phyloP scores from a whole-genome alignment of 305 asterid genomes.

The Solanum hybrid region DNA sequence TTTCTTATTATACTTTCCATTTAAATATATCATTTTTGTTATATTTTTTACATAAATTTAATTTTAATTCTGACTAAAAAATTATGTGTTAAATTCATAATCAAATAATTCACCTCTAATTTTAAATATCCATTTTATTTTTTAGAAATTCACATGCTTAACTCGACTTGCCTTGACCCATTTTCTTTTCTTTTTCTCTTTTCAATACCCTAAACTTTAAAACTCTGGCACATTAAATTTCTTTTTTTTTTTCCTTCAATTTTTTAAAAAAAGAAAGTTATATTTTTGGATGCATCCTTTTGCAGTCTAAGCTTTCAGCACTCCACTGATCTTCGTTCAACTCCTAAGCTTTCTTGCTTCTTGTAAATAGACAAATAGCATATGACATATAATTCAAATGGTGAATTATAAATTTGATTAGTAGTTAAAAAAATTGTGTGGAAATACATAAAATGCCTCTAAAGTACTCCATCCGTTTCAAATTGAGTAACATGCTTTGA shows the following conservation, averaged over 20 bases:
- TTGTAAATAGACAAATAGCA: not conserved
- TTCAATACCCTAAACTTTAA: not conserved
- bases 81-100: not conserved
- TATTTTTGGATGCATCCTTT: not conserved
- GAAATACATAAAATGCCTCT: not conserved
- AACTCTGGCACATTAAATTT: not conserved
- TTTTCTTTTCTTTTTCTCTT: not conserved
- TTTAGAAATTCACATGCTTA: not conserved
- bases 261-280: not conserved
- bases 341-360: not conserved
- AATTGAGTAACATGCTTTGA: not conserved
- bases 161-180: not conserved
- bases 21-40: too few species aligned
- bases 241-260: too few species aligned
- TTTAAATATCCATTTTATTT: not conserved
- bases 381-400: not conserved
- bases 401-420: not conserved
- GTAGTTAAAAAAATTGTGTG: not conserved
- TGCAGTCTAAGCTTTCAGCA: too few species aligned
- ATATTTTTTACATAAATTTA: too few species aligned
- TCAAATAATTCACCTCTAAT: not conserved
- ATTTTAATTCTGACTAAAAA: too few species aligned
- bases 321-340: too few species aligned
- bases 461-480: not conserved
- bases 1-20: not conserved